These are phyloP conservation scores for Stipa capillata DNA, from an alignment of 176 grass and related monocot species.

Conservation along the genomic window DNA sequence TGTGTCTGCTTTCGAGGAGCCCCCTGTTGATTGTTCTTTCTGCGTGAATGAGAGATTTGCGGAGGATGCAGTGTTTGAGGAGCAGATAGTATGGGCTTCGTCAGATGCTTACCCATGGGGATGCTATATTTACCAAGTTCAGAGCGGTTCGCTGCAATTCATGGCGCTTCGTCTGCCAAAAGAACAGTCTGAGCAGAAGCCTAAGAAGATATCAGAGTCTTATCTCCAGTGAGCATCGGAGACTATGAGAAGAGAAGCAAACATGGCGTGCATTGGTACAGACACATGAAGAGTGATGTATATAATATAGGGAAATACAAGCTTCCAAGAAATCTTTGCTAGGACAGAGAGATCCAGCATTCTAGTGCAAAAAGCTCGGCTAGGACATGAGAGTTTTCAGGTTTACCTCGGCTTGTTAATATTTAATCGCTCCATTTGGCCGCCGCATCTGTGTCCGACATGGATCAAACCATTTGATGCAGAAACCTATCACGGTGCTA, in stretches of 20 bases:
- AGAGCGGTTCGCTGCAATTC: constrained; percentile 67
- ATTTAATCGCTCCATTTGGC: neutral
- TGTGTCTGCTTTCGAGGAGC: constrained; percentile 58
- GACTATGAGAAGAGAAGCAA: neutral
- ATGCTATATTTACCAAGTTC: constrained; percentile 87
- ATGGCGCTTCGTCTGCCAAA: constrained; percentile 67
- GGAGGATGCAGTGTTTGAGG: constrained; percentile 71
- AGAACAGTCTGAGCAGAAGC: constrained; percentile 51
- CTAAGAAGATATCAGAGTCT: constrained; percentile 44
- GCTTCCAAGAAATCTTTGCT: neutral
- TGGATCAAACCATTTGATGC: too few species aligned
- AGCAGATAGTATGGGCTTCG: constrained; percentile 73
- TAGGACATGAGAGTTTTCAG: neutral
- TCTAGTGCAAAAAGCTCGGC: neutral
- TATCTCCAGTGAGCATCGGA: constrained; percentile 9
- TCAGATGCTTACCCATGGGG: constrained; percentile 86
- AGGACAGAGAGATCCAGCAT: neutral
- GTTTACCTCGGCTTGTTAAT: neutral
- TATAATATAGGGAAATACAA: constrained; percentile 3
- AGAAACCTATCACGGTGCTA: too few species aligned
- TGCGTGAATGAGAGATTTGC: constrained; percentile 48
- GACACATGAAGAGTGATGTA: neutral
- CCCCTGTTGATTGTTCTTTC: constrained; percentile 42
- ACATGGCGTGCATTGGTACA: neutral
- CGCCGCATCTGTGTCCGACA: neutral